A percentile compares a stretch with the other conserved stretches of the same genome.
Evolutionary conservation across 768 basidiomycete species (phyloP).

Genomic region (Infundibulicybe gibba): DNA sequence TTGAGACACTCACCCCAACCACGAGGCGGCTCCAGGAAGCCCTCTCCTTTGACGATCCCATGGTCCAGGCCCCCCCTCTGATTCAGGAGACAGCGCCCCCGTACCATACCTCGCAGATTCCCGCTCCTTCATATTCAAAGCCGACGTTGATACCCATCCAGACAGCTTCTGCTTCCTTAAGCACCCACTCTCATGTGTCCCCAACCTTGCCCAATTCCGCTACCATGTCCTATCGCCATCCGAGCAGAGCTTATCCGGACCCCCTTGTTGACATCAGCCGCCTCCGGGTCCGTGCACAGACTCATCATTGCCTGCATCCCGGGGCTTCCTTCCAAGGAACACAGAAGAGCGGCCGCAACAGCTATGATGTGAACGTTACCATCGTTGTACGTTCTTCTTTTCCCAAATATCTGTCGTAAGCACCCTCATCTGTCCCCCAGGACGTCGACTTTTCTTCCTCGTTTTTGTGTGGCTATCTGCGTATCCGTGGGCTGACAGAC

Average conservation of each 20-base stretch:
- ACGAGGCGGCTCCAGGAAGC: conserved; percentile 23
- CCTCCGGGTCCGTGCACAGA: conserved; percentile 66
- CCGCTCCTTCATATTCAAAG: conserved; percentile 15
- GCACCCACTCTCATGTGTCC: conserved; percentile 3
- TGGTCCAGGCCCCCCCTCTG: conserved; percentile 23
- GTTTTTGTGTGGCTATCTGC: conserved; percentile 86
- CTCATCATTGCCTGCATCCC: conserved; percentile 80
- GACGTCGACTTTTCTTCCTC: conserved; percentile 88
- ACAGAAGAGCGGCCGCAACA: conserved; percentile 91
- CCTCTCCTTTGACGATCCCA: conserved; percentile 27
- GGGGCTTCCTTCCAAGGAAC: conserved; percentile 88
- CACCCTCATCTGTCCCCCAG: conserved; percentile 31
- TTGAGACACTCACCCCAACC: conserved; percentile 19
- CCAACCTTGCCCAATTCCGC: conserved; percentile 12
- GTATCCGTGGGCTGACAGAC: conserved; percentile 88
- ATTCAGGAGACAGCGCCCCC: conserved; percentile 4
- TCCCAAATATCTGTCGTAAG: conserved; percentile 3
- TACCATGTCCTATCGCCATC: conserved; percentile 13
- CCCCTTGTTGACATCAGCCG: conserved; percentile 76
- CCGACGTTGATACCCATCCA: conserved; percentile 17
- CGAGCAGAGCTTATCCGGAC: conserved; percentile 25
- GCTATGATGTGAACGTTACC: conserved; percentile 91
- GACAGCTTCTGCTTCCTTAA: no score
- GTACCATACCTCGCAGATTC: conserved; percentile 12
- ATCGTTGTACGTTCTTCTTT: conserved; percentile 70